Conservation (phyloP, 1,284 basidiomycete genomes). For the Cutaneotrichosporon sp. region DNA sequence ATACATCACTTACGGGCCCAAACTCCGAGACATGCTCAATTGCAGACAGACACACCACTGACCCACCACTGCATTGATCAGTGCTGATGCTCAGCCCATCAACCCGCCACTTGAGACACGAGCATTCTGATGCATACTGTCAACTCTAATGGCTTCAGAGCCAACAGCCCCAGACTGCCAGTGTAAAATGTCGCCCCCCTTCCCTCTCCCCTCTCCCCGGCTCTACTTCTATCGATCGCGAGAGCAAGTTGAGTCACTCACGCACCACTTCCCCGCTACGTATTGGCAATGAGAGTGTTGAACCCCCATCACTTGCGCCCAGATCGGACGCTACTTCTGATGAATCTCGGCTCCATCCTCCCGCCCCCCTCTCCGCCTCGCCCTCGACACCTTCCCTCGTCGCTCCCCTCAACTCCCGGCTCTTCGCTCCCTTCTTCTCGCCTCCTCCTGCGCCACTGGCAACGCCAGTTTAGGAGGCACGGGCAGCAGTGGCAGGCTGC, state of each 20-base stretch:
- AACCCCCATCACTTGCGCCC: slow-evolving; percentile 22
- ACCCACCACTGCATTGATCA: too few relatives aligned
- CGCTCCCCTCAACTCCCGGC: not conserved
- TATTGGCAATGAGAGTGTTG: slow-evolving; percentile 22
- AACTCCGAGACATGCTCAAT: too few relatives aligned
- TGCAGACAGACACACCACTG: too few relatives aligned
- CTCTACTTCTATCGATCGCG: slow-evolving; percentile 14
- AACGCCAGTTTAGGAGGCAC: slow-evolving; percentile 13
- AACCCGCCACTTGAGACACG: too few relatives aligned
- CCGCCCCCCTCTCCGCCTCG: not conserved
- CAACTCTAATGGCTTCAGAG: slow-evolving; percentile 22
- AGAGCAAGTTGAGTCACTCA: slow-evolving; percentile 9
- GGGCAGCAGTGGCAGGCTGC: slow-evolving; percentile 7
- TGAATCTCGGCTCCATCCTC: not conserved
- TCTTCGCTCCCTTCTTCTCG: not conserved
- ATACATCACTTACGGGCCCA: too few relatives aligned
- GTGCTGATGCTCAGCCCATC: too few relatives aligned
- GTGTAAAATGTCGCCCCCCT: slow-evolving; percentile 11
- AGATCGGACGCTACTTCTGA: slow-evolving; percentile 7
- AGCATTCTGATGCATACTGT: slow-evolving; percentile 4
- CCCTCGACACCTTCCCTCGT: too few relatives aligned
- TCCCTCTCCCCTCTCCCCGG: slow-evolving; percentile 16
- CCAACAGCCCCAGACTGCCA: slow-evolving; percentile 12
- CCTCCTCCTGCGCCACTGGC: not conserved
- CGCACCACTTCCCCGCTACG: slow-evolving; percentile 15